Evolutionary conservation across 495 filamentous ascomycete genomes (phyloP).

Genomic region (Elaphomyces granulatus): DNA sequence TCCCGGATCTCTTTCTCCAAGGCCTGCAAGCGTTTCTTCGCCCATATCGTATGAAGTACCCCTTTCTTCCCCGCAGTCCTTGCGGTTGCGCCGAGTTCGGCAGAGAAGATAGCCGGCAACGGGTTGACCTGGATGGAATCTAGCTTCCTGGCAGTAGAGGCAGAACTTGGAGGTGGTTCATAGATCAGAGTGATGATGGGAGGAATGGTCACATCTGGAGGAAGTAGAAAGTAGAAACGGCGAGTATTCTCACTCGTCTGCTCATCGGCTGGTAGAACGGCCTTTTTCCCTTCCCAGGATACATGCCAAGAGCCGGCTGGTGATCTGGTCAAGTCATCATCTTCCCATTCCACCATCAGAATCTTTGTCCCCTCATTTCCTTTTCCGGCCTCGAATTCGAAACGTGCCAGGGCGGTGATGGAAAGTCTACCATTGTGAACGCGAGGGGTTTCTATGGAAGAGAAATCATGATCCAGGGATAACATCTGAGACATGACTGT

Average conservation of each 20-base stretch:
- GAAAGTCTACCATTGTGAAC: constrained; percentile 14
- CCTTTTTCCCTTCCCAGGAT: constrained; percentile 58
- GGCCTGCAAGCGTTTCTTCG: constrained; percentile 56
- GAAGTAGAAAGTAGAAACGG: constrained; percentile 61
- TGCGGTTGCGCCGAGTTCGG: constrained; percentile 49
- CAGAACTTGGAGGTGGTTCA: constrained; percentile 16
- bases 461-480: constrained; percentile 18
- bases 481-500: background rate
- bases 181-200: constrained; percentile 50
- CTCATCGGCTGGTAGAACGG: constrained; percentile 50
- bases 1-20: constrained; percentile 55
- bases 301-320: constrained; percentile 47
- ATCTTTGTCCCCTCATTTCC: constrained; percentile 75
- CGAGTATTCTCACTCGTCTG: constrained; percentile 37
- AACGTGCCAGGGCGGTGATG: constrained; percentile 52
- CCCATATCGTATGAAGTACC: constrained; percentile 73
- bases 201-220: constrained; percentile 50
- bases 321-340: constrained; percentile 30
- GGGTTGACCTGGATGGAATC: constrained; percentile 45
- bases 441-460: constrained; percentile 21
- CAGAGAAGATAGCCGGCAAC: constrained; percentile 67
- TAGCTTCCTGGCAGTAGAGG: constrained; percentile 5
- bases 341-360: constrained; percentile 73
- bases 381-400: constrained; percentile 66
- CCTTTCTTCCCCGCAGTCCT: constrained; percentile 57